phyloP scores from a whole-genome alignment of 352 stramenopile genomes.

The Globisporangium heterothallicum region DNA sequence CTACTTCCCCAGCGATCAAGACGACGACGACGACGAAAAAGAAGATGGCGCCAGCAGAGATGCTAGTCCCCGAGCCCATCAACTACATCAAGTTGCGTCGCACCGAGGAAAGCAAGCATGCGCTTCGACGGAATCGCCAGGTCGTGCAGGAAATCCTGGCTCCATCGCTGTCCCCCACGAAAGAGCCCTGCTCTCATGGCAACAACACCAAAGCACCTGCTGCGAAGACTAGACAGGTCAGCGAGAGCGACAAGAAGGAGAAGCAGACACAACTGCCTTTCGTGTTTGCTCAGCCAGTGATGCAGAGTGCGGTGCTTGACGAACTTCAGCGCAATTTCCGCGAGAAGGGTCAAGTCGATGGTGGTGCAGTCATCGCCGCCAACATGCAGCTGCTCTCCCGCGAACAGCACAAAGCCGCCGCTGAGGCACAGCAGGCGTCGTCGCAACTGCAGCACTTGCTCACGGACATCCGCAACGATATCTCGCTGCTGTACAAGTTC shows the following conservation, averaged over 20 bases:
- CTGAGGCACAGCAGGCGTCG: constrained; percentile 22
- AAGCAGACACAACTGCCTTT: not conserved
- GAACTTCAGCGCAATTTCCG: constrained; percentile 7
- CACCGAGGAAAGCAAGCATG: constrained; percentile 46
- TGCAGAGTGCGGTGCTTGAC: constrained; percentile 9
- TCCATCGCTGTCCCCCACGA: constrained; percentile 16
- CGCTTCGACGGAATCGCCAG: constrained; percentile 41
- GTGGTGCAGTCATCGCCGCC: constrained; percentile 10
- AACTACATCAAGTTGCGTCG: constrained; percentile 63
- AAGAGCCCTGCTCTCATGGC: not conserved
- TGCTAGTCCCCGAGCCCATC: constrained; percentile 33
- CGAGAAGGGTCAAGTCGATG: constrained; percentile 19
- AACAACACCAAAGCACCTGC: not conserved
- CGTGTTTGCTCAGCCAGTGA: not conserved
- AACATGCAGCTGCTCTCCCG: constrained; percentile 25
- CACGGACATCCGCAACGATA: constrained; percentile 30
- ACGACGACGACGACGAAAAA: not conserved
- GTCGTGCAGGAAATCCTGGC: constrained; percentile 47
- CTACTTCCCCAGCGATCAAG: not conserved
- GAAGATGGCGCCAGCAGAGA: not conserved
- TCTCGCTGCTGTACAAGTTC: constrained; percentile 53
- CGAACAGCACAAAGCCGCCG: constrained; percentile 22
- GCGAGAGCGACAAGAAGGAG: no score
- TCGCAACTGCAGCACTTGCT: constrained; percentile 33
- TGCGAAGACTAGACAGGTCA: no score